Evolutionary conservation across 2,329 filamentous ascomycete genomes (phyloP).

Genomic region (Erysiphe neolycopersici): DNA sequence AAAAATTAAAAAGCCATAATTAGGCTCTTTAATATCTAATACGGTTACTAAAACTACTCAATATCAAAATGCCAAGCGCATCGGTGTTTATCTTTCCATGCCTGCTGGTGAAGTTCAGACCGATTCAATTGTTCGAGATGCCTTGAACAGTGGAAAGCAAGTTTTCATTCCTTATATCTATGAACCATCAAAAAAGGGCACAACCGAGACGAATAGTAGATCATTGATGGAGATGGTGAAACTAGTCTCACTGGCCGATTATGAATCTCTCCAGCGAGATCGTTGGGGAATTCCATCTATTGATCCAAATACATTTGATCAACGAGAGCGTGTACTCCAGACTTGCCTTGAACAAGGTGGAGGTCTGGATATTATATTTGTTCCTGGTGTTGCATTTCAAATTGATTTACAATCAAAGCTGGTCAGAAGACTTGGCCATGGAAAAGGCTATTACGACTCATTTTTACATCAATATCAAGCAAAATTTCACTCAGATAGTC

Average conservation of each 20-base stretch:
- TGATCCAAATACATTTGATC: conserved; percentile 31
- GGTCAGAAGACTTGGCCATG: conserved; percentile 64
- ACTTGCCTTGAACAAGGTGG: conserved; percentile 17
- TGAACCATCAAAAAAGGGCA: conserved; percentile 18
- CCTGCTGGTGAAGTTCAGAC: conserved; percentile 68
- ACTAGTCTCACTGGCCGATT: conserved; percentile 47
- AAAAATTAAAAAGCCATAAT: no score
- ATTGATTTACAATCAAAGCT: conserved; percentile 21
- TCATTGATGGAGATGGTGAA: conserved; percentile 93
- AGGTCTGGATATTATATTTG: conserved; percentile 58
- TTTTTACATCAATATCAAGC: conserved; percentile 52
- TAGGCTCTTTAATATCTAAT: conserved; percentile 16
- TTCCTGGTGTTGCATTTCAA: conserved; percentile 89
- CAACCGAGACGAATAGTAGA: conserved; percentile 16
- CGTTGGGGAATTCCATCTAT: conserved; percentile 91
- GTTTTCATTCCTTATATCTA: conserved; percentile 86
- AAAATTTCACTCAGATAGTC: conserved; percentile 14
- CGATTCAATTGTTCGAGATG: conserved; percentile 53
- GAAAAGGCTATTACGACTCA: conserved; percentile 90
- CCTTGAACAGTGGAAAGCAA: conserved; percentile 47
- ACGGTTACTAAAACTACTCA: conserved; percentile 39
- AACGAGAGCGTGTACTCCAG: conserved; percentile 48
- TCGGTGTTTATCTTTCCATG: conserved; percentile 89
- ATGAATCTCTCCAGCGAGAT: conserved; percentile 48
- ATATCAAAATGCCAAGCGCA: conserved; percentile 45